Conservation (phyloP, 108 stramenopile genomes). For the Cyclotella choctawhatcheeana region DNA sequence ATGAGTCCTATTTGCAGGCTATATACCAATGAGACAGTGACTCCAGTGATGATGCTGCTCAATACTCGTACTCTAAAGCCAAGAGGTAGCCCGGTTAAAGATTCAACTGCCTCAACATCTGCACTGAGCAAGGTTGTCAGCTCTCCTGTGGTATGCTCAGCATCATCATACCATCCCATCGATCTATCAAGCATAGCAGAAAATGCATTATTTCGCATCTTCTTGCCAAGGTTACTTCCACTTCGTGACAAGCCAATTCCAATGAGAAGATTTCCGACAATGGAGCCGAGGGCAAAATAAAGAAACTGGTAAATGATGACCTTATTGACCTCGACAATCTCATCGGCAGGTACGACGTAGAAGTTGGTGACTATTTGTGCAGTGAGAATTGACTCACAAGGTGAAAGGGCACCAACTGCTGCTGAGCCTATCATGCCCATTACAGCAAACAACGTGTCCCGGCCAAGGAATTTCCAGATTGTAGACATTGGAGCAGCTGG, state of each 20-base stretch:
- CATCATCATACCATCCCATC: conserved; percentile 51
- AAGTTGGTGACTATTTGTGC: conserved; percentile 48
- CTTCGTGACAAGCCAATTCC: conserved; percentile 41
- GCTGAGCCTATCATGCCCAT: conserved; percentile 35
- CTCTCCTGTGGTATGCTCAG: conserved; percentile 41
- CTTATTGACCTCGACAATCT: conserved; percentile 31
- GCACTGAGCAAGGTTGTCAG: conserved; percentile 37
- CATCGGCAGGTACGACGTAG: conserved; percentile 25
- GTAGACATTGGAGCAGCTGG: conserved; percentile 26
- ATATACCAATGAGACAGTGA: conserved; percentile 37
- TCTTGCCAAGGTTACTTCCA: conserved; percentile 38
- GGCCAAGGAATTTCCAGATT: conserved; percentile 24
- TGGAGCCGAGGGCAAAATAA: conserved; percentile 31
- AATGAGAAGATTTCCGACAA: conserved; percentile 41
- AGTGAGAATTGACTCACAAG: conserved; percentile 48
- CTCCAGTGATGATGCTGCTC: conserved; percentile 35
- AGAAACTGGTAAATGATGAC: conserved; percentile 23
- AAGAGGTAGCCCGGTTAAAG: conserved; percentile 30
- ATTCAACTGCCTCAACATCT: conserved; percentile 41
- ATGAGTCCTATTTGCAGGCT: conserved; percentile 41
- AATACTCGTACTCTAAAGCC: conserved; percentile 44
- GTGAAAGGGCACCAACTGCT: conserved; percentile 38
- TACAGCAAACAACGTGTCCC: conserved; percentile 19
- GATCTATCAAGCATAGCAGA: conserved; percentile 29
- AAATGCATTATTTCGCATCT: conserved; percentile 34